Evolutionary conservation across 2,329 filamentous ascomycete genomes (phyloP).

Genomic region (Plectosphaerella plurivora): DNA sequence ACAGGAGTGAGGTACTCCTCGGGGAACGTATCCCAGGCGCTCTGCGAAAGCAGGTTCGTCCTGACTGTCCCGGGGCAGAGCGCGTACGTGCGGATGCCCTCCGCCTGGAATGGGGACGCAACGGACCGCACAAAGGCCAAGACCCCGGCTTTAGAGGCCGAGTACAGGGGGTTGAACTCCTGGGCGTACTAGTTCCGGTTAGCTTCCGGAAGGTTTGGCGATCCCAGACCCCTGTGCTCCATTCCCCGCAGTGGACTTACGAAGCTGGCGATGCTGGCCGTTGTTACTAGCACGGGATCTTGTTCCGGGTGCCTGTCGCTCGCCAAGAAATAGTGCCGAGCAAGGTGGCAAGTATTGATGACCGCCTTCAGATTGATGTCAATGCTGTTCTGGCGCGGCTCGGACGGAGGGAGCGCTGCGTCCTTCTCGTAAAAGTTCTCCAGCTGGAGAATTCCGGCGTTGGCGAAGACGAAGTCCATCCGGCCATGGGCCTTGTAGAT

Average conservation of each 20-base stretch:
- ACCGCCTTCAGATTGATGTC: conserved; percentile 30
- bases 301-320: conserved; percentile 14
- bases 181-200: conserved; percentile 15
- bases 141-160: conserved; percentile 25
- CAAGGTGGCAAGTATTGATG: conserved; percentile 31
- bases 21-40: conserved; percentile 23
- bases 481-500: conserved; percentile 26
- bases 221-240: neutral
- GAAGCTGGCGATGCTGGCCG: conserved; percentile 22
- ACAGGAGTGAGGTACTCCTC: conserved; percentile 22
- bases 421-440: conserved; percentile 28
- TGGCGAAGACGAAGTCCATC: conserved; percentile 44
- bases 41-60: conserved; percentile 21
- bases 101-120: conserved; percentile 16
- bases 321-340: conserved; percentile 33
- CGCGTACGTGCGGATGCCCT: conserved; percentile 24
- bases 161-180: conserved; percentile 24
- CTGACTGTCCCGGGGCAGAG: conserved; percentile 25
- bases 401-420: conserved; percentile 13
- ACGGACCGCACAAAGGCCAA: conserved; percentile 27
- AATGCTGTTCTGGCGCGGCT: conserved; percentile 20
- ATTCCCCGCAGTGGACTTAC: conserved; percentile 11
- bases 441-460: conserved; percentile 38
- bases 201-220: neutral
- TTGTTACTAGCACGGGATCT: conserved; percentile 20